Base-by-base conservation (phyloP, 1,284 basidiomycete species). In the Cystobasidium slooffiae region DNA sequence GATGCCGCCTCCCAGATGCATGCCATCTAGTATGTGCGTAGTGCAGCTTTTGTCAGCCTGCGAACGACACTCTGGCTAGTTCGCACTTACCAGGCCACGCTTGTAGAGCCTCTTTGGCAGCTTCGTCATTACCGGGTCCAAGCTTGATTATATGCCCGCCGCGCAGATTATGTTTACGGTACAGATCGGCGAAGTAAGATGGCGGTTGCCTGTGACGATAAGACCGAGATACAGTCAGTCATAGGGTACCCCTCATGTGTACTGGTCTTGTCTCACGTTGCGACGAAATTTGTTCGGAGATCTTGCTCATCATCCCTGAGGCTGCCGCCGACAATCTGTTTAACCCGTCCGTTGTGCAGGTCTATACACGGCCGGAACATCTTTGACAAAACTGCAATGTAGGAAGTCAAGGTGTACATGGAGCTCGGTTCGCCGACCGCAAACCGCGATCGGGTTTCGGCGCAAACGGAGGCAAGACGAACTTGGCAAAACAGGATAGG, bases 81-180 rank as follows among this genome's bases (percentile, higher is more conserved):
- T 43, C 39, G 18, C 7, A 56, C 79, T 44, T 41, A 90, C 91
- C 88, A 81, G 88, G 89, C 97, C 97, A 99, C 24, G 91, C 88
- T 10, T 82, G 81, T 14, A 98, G 84, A 0, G 95, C 95, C 73
- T 91, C 88, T 75, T 84, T 86, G 6, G 97, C 96, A 9, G 95
- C 93, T 10, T 85, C 86, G 77, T 97, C 94, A 79, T 99, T 99
- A 1, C 83, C 82, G 1, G 90, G 88, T 4, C 97, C 97, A 7
- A 99, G 88, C 84, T 97, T 99, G 80, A 99, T 98, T 46, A 99
- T 89, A 86, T 99, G 97, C 0, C 93, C 95, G 0, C 96, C 97
- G 51, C 84, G 84, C 1, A 99, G 86, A 24, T 84, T 82, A 79
- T 94, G 83, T 31, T 86, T 78, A 75, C 84, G 86, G 82, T 99